phyloP scores from a whole-genome alignment of 1,284 basidiomycete genomes.

The Somion occarium region DNA sequence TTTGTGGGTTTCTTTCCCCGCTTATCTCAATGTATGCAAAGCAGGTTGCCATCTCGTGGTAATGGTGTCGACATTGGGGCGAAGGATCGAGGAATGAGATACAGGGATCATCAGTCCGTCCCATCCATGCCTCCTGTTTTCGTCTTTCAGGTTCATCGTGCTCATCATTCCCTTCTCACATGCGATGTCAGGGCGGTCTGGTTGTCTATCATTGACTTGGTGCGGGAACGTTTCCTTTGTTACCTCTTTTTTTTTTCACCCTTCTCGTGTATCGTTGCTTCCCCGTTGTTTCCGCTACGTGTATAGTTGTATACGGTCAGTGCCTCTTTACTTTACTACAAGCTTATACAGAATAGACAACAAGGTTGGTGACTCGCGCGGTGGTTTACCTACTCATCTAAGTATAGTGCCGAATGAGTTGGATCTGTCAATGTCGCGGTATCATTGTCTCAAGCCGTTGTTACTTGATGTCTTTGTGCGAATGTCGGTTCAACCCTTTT shows the following conservation, averaged over 20 bases:
- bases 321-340: conserved; percentile 14
- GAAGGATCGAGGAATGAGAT: not conserved
- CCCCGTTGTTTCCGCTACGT: no score
- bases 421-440: no score
- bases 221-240: conserved; percentile 20
- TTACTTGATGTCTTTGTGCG: no score
- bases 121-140: conserved; percentile 20
- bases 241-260: conserved; percentile 9
- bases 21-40: conserved; percentile 1
- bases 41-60: not conserved
- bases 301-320: conserved; percentile 24
- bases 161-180: conserved; percentile 9
- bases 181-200: not conserved
- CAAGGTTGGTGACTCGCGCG: conserved; percentile 19
- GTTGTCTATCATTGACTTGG: conserved; percentile 13
- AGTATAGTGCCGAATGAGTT: no score
- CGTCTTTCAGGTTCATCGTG: conserved; percentile 16
- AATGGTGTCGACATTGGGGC: not conserved
- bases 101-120: conserved; percentile 32
- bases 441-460: no score
- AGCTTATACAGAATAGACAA: conserved; percentile 11
- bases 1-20: conserved; percentile 5
- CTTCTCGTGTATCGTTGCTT: no score
- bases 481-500: conserved; percentile 5
- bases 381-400: conserved; percentile 5